phyloP scores from a whole-genome alignment of 2,329 filamentous ascomycete species.

The Venturia pyrina region DNA sequence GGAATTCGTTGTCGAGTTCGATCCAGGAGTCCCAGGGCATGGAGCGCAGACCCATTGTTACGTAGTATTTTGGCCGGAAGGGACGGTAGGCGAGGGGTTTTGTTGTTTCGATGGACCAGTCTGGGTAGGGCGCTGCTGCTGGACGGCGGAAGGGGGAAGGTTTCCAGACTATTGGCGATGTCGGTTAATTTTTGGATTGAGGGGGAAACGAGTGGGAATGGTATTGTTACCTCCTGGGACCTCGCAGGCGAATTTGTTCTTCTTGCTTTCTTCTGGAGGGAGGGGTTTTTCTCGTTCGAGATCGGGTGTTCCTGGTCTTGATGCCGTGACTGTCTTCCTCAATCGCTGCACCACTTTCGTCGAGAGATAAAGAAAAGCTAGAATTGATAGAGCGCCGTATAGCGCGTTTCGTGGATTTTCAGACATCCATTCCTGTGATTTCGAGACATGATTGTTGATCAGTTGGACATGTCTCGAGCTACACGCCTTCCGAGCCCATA shows the following conservation, averaged over 20 bases:
- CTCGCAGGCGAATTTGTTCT: conserved; percentile 27
- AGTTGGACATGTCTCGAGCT: conserved; percentile 5
- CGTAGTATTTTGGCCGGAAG: conserved; percentile 65
- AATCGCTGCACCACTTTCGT: conserved; percentile 21
- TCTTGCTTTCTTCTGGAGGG: conserved; percentile 16
- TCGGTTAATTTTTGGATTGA: not conserved
- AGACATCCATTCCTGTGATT: conserved; percentile 14
- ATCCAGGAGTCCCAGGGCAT: conserved; percentile 69
- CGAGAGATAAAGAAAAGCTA: conserved; percentile 24
- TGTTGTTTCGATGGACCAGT: conserved; percentile 59
- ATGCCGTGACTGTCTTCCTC: conserved; percentile 13
- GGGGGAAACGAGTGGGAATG: not conserved
- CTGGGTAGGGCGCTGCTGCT: conserved; percentile 49
- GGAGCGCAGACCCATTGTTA: conserved; percentile 67
- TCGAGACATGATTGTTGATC: not conserved
- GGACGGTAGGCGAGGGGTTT: conserved; percentile 69
- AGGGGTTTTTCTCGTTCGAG: conserved; percentile 33
- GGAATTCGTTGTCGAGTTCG: conserved; percentile 72
- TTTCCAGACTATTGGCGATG: conserved; percentile 39
- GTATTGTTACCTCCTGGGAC: conserved; percentile 36
- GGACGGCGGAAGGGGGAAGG: conserved; percentile 51
- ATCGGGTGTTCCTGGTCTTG: conserved; percentile 28
- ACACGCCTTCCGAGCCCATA: conserved; percentile 15
- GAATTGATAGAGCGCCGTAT: conserved; percentile 24
- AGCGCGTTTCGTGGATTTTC: conserved; percentile 18